Evolutionary conservation across 2,329 filamentous ascomycete species (phyloP).

Genomic region (Helminthosporium solani): DNA sequence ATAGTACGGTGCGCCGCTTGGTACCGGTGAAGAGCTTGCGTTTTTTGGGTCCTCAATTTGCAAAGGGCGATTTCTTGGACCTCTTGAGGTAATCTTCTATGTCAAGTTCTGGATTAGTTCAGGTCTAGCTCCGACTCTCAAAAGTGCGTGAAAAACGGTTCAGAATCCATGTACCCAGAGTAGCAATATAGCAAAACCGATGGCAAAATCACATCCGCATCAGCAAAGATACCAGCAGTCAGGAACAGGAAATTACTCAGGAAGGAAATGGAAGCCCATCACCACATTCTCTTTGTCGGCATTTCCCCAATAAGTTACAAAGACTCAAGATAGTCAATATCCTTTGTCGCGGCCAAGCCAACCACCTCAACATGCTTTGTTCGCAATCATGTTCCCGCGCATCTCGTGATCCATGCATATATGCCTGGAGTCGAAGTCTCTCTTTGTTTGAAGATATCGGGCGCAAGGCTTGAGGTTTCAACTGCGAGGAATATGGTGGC

Average conservation of each 20-base stretch:
- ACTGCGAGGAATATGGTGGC: not conserved
- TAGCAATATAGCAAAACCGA: not conserved
- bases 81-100: no score
- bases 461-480: not conserved
- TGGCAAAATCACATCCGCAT: no score
- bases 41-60: no score
- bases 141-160: not conserved
- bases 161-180: not conserved
- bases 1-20: no score
- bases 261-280: not conserved
- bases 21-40: no score
- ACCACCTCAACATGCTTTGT: constrained; percentile 2
- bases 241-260: not conserved
- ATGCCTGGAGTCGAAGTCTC: constrained; percentile 1
- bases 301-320: not conserved
- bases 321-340: not conserved
- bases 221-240: not conserved
- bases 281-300: not conserved
- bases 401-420: not conserved
- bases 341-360: not conserved
- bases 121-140: not conserved
- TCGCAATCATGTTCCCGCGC: not conserved
- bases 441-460: constrained; percentile 3
- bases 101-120: constrained; percentile 5
- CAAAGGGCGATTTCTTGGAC: no score